Evolutionary conservation across 345 rosid species (phyloP).

Genomic region (Salix arbutifolia): DNA sequence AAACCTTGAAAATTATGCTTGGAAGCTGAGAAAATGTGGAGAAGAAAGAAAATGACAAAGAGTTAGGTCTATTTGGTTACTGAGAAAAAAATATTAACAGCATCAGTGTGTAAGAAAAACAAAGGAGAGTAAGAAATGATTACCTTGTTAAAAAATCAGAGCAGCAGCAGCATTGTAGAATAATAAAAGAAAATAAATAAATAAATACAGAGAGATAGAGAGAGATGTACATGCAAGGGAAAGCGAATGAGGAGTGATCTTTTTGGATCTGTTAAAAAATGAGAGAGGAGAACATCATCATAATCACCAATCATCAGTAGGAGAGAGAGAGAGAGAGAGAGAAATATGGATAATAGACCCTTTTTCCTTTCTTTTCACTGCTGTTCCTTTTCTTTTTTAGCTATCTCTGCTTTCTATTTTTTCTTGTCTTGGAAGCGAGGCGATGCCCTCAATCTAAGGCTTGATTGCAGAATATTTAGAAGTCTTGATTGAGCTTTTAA

Average conservation of each 20-base stretch:
- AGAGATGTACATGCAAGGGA: conserved; percentile 10
- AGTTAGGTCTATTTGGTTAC: background rate
- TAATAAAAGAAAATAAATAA: background rate
- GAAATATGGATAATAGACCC: background rate
- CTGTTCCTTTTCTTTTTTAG: background rate
- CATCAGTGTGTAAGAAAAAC: background rate
- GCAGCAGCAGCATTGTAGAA: background rate
- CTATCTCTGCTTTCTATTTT: background rate
- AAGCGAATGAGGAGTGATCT: background rate
- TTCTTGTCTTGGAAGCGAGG: conserved; percentile 55
- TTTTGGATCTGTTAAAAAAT: background rate
- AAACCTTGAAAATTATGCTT: background rate
- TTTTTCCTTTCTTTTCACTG: background rate
- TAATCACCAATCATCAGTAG: background rate
- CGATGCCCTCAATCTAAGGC: conserved; percentile 40
- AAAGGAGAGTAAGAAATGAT: background rate
- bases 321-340: background rate
- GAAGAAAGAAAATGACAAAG: background rate
- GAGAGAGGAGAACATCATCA: conserved; percentile 11
- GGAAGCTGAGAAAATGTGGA: background rate
- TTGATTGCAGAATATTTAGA: no score
- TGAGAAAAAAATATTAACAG: background rate
- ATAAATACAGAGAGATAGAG: background rate
- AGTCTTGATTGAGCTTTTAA: no score
- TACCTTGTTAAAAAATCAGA: background rate